A percentile compares a stretch with the other conserved stretches of the same genome.
These are phyloP conservation scores for Acanthamoeba triangularis DNA, from an alignment of 208 protist species.

Conservation along the genomic window DNA sequence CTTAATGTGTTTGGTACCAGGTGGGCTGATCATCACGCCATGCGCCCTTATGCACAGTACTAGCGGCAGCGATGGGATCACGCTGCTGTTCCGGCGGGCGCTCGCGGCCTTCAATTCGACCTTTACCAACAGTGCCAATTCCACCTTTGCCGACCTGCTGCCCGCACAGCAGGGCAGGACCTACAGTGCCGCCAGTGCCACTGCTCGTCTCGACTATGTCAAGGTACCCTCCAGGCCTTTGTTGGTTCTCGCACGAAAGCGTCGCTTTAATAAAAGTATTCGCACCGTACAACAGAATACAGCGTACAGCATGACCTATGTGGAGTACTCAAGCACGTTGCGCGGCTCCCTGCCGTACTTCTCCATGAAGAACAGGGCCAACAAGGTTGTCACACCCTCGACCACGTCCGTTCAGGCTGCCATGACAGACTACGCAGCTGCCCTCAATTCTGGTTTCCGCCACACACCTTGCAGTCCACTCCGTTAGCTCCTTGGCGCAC, in stretches of 20 bases:
- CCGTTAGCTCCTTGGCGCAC: too few relatives aligned
- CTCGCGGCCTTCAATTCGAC: not conserved
- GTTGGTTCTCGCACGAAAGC: not conserved
- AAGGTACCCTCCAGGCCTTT: not conserved
- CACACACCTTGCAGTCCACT: too few relatives aligned
- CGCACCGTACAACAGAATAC: not conserved
- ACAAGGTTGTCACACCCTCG: not conserved
- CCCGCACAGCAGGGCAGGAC: not conserved
- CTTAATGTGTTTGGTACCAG: not conserved
- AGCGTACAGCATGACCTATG: conserved; percentile 21
- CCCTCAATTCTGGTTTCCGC: too few relatives aligned
- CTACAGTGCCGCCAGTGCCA: not conserved
- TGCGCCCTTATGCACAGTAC: not conserved
- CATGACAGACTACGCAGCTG: not conserved
- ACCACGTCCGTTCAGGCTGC: not conserved
- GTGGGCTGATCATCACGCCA: not conserved
- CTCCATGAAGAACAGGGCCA: not conserved
- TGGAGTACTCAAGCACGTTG: not conserved
- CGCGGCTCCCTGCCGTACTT: not conserved
- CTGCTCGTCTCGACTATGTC: not conserved
- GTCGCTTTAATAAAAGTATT: not conserved
- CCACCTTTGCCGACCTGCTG: not conserved
- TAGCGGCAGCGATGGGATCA: not conserved
- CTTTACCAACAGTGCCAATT: not conserved
- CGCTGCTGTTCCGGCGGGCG: not conserved